Conservation (phyloP, 1,284 basidiomycete genomes). For the Lignosus rhinocerotis region DNA sequence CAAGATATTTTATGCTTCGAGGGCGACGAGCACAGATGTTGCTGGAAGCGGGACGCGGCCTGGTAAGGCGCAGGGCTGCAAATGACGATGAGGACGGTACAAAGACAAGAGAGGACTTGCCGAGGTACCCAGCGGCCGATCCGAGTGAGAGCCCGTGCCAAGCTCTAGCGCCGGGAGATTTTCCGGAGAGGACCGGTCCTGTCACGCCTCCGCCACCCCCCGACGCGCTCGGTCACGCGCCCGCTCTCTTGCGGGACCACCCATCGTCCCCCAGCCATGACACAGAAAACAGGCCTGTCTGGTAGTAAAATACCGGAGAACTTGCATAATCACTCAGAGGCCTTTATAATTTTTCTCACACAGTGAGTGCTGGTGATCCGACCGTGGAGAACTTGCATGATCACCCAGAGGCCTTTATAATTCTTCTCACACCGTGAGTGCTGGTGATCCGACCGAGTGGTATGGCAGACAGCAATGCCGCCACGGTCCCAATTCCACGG, state of each 20-base stretch:
- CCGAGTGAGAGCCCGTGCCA: background rate
- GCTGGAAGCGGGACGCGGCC: background rate
- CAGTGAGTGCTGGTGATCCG: no score
- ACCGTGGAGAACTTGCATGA: background rate
- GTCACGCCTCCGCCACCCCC: constrained; percentile 6
- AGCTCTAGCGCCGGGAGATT: constrained; percentile 8
- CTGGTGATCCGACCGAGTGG: constrained; percentile 16
- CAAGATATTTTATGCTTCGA: background rate
- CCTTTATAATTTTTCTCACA: no score
- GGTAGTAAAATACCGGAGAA: no score
- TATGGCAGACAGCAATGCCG: constrained; percentile 4
- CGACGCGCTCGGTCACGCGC: constrained; percentile 10
- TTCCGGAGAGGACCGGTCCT: constrained; percentile 1
- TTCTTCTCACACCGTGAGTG: constrained; percentile 11
- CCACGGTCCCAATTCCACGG: constrained; percentile 10
- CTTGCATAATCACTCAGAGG: no score
- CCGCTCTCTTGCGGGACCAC: background rate
- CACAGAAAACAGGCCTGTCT: no score
- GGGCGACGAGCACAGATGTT: background rate
- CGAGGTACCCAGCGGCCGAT: background rate
- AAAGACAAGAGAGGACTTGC: background rate
- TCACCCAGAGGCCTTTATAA: background rate
- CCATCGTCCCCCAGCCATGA: no score
- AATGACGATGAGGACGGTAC: background rate
- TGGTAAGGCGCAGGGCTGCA: background rate